Percentiles rank a stretch among this genome's conserved stretches.
Evolutionary conservation across 169 alveolate genomes (phyloP).

Genomic region (Eimeria nieschulzi): DNA sequence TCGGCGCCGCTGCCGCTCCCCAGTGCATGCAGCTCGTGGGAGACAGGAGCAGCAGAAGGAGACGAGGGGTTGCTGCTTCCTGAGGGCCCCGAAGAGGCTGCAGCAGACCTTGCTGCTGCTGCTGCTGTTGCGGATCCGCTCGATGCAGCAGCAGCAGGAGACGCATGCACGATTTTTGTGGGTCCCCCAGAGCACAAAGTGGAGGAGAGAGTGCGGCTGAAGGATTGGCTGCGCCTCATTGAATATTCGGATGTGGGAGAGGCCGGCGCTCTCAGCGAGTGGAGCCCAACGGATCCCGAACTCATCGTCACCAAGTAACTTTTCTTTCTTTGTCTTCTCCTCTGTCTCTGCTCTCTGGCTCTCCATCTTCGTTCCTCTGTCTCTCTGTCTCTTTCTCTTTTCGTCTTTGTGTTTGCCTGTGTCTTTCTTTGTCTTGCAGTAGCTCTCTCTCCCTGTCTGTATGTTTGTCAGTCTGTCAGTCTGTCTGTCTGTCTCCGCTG

Average conservation of each 20-base stretch:
- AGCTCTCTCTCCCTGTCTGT: background rate
- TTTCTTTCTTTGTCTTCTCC: too few species aligned
- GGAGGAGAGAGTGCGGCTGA: conserved; percentile 18
- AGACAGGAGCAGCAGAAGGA: background rate
- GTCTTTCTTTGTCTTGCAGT: background rate
- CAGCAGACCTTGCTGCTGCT: background rate
- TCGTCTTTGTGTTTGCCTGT: background rate
- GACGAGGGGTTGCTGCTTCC: background rate
- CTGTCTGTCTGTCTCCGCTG: background rate
- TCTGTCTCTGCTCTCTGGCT: too few species aligned
- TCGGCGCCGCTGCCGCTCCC: conserved; percentile 1
- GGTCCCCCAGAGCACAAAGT: conserved; percentile 13
- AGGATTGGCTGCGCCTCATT: background rate
- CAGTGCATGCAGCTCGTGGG: background rate
- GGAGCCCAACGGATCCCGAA: conserved; percentile 69
- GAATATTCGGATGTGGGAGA: conserved; percentile 6
- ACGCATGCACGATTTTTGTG: background rate
- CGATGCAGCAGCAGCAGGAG: background rate
- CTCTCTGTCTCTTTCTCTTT: background rate
- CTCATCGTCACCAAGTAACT: conserved; percentile 63
- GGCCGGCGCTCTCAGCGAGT: conserved; percentile 67
- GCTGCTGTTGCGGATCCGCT: background rate
- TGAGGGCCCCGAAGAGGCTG: background rate
- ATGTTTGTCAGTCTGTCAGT: background rate
- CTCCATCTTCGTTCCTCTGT: too few species aligned